Evolutionary conservation across 2,329 filamentous ascomycete species (phyloP).

Genomic region (Cladosporium sp.): DNA sequence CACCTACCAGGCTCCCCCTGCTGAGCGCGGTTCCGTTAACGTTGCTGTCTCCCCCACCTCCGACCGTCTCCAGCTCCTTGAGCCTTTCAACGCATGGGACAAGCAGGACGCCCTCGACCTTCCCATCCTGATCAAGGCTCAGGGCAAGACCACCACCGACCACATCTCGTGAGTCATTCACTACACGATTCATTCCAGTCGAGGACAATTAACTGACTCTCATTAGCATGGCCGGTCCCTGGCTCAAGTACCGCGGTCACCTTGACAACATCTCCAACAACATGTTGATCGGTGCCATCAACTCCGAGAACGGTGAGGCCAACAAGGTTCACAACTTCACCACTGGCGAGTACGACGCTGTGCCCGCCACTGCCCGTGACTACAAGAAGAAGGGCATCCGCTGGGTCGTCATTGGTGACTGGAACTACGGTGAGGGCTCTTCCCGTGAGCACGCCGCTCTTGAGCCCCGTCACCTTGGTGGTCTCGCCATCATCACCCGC

Average conservation of each 20-base stretch:
- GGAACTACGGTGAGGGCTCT: constrained; percentile 98
- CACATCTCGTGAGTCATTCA: constrained; percentile 12
- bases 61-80: constrained; percentile 90
- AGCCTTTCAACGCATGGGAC: constrained; percentile 80
- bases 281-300: constrained; percentile 97
- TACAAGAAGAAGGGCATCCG: constrained; percentile 96
- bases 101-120: constrained; percentile 60
- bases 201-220: neutral
- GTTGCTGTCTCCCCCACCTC: constrained; percentile 86
- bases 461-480: constrained; percentile 94
- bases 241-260: constrained; percentile 98
- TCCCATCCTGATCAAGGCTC: constrained; percentile 92
- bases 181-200: too few species aligned
- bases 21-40: constrained; percentile 69
- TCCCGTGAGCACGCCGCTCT: constrained; percentile 98
- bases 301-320: constrained; percentile 91
- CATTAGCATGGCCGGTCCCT: constrained; percentile 73
- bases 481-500: constrained; percentile 93
- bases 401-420: constrained; percentile 98
- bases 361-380: constrained; percentile 91
- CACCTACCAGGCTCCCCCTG: constrained; percentile 94
- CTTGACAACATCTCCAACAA: constrained; percentile 99
- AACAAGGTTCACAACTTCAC: constrained; percentile 96
- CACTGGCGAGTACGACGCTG: constrained; percentile 80
- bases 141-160: constrained; percentile 81